Evolutionary conservation across 352 stramenopile genomes (phyloP), one percentile per base, ranked within the genome.

Genomic region (Plasmopara halstedii): DNA sequence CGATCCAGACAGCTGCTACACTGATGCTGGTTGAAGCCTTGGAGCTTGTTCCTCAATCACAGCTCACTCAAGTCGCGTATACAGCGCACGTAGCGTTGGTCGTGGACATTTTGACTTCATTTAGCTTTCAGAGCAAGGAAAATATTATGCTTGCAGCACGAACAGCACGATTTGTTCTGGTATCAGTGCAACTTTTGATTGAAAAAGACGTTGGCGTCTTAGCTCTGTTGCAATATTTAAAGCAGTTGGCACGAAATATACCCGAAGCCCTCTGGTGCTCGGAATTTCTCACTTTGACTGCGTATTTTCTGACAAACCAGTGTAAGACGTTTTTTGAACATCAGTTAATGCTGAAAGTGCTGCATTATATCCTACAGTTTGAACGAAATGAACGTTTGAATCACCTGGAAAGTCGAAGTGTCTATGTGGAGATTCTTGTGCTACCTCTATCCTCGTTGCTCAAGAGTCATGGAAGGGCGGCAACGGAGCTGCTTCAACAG

Each of bases 351-450:
- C 38, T 87, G n/a, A 27, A 46, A 15, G 31, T 70, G 21, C 29
- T 87, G 9, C 22, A 23, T 2, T 37, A 56, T 8, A 48, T 56
- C 2, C 29, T 87, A 9, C 26, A 48, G 22, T 68, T 60, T 20
- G 68, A 56, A 26, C 39, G 31, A 6, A 25, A 35, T 15, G 21
- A 48, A 3, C 18, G 35, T 43, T 25, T 19, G 14, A 14, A 7
- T 26, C n/a, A 34, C 2, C 27, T 11, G 11, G 36, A 19, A 0
- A 26, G 18, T 4, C 70, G 73, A 2, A 25, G 4, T 18, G 64
- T 85, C 1, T 84, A 83, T 40, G 61, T 83, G 4, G 78, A 88
- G 42, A 65, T 58, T 15, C 57, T 90, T 0, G 20, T 87, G 32
- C 29, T 85, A 6, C 73, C 78, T 14, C 46, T 90, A 7, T 53